Percentiles rank a stretch among this genome's conserved stretches.
These are phyloP conservation scores for Aspergillus chevalieri DNA, from an alignment of 2,329 filamentous ascomycete species.

Conservation along the genomic window DNA sequence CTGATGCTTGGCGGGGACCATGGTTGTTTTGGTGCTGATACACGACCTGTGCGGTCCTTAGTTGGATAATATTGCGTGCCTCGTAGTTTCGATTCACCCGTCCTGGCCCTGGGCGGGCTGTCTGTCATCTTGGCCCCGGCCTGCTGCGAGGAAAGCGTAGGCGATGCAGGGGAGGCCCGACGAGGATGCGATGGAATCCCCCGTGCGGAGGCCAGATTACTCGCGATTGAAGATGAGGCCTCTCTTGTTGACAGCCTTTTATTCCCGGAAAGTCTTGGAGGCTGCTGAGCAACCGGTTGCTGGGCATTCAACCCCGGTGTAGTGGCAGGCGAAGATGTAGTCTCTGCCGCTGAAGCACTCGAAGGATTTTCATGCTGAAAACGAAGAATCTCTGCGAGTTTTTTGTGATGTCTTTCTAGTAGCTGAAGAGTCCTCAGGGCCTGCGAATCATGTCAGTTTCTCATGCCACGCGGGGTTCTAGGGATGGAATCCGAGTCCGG, in stretches of 20 bases:
- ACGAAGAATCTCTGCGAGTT: slow-evolving; percentile 74
- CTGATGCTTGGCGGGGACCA: slow-evolving; percentile 30
- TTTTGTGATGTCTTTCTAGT: slow-evolving; percentile 80
- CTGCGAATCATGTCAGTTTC: slow-evolving; percentile 44
- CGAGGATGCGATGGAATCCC: slow-evolving; percentile 58
- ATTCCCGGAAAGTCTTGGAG: slow-evolving; percentile 32
- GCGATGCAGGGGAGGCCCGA: slow-evolving; percentile 61
- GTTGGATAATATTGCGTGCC: slow-evolving; percentile 11
- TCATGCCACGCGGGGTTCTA: neutral
- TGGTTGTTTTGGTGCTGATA: slow-evolving; percentile 22
- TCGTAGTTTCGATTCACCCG: slow-evolving; percentile 24
- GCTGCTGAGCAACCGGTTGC: slow-evolving; percentile 18
- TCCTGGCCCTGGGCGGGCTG: slow-evolving; percentile 39
- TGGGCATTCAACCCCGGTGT: slow-evolving; percentile 12
- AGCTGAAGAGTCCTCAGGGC: slow-evolving; percentile 77
- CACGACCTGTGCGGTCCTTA: slow-evolving; percentile 22
- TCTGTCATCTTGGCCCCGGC: slow-evolving; percentile 63
- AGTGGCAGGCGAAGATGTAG: slow-evolving; percentile 2
- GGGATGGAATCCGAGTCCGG: neutral
- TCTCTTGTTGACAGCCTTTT: slow-evolving; percentile 56
- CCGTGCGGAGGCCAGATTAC: slow-evolving; percentile 76
- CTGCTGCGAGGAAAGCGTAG: slow-evolving; percentile 68
- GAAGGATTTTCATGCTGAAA: slow-evolving; percentile 54
- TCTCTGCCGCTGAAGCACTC: slow-evolving; percentile 11
- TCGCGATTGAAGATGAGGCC: slow-evolving; percentile 72